These are phyloP conservation scores for Exophiala spinifera DNA, from an alignment of 2,329 filamentous ascomycete genomes.

Conservation along the genomic window DNA sequence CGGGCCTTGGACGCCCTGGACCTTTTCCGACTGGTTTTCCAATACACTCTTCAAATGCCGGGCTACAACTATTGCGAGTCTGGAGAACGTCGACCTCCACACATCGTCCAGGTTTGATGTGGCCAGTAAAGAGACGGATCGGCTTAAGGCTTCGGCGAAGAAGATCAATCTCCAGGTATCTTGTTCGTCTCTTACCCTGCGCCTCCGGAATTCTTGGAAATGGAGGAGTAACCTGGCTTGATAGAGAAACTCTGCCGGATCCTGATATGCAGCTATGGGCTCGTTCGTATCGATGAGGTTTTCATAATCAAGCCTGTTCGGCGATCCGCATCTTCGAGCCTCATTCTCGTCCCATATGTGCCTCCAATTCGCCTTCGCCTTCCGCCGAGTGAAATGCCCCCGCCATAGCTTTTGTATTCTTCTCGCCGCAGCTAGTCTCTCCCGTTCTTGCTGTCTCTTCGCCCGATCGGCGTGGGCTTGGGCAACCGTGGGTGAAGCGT, in stretches of 20 bases:
- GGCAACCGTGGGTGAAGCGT: conserved; percentile 62
- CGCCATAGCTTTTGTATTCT: conserved; percentile 79
- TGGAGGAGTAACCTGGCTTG: conserved; percentile 66
- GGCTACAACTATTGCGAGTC: conserved; percentile 12
- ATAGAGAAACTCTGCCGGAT: conserved; percentile 41
- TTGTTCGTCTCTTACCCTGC: conserved; percentile 39
- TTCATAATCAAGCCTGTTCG: conserved; percentile 8
- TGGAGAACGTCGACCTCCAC: conserved; percentile 10
- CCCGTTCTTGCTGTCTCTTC: conserved; percentile 75
- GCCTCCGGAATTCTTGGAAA: conserved; percentile 42
- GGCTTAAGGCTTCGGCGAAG: conserved; percentile 41
- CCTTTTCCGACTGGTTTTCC: neutral
- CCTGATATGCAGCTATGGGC: conserved; percentile 33
- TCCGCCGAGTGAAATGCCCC: conserved; percentile 63
- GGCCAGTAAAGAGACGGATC: conserved; percentile 4
- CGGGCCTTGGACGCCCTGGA: conserved; percentile 8
- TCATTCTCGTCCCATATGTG: conserved; percentile 62
- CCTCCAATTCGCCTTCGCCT: conserved; percentile 58
- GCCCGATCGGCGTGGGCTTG: conserved; percentile 83
- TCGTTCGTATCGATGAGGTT: conserved; percentile 33
- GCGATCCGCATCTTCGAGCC: conserved; percentile 23
- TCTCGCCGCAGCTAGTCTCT: conserved; percentile 69
- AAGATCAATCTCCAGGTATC: conserved; percentile 44
- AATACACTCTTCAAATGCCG: conserved; percentile 19
- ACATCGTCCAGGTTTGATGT: conserved; percentile 5